Base-by-base conservation (phyloP, 352 stramenopile species). In the Globisporangium nagaii region DNA sequence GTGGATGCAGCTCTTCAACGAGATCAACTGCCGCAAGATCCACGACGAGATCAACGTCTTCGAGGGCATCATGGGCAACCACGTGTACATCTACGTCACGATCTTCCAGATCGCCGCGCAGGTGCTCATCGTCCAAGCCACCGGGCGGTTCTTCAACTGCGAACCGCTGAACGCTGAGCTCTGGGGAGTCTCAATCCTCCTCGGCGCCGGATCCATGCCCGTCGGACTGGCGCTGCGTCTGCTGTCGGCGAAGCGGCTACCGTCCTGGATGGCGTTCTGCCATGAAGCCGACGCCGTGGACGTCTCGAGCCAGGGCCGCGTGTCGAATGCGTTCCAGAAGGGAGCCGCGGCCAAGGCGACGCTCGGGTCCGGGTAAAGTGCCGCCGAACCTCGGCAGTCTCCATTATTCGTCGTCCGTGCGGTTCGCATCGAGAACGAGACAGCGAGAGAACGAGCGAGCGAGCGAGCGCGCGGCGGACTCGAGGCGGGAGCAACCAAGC, bases 1-100 rank as follows among this genome's bases (percentile, higher is more conserved):
- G 28, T 98, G 98, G 73, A 89, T 97, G 60, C 93, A 98, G 82
- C 79, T 98, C 32, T 98, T 88, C 58, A 93, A 93, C 54, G 75
- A 93, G 62, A 51, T 93, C 48, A 90, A 90, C 57, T 86, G 70
- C 60, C 78, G 79, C 36, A 90, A 90, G 53, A 90, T 89, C 62
- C 71, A 90, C 72, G 77, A 93, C 51, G 82, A 90, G 19, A 85
- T 88, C 65, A 99, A 98, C 69, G 73, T 98, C 13, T 95, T 99
- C 56, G 71, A 76, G 4, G 93, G 93, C n/a, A 74, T 99, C 20
- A 44, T 83, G 35, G 68, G 70, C 22, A 99, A 98, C 77, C 71
- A 56, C 7, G 71, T 98, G 6, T 98, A 98, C 69, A 79, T 97
- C 47, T 77, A 79, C 55, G 90, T 99, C 51, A 80, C 89, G 0